Conservation (phyloP, 2,329 filamentous ascomycete species). For the Biscogniauxia sp. region DNA sequence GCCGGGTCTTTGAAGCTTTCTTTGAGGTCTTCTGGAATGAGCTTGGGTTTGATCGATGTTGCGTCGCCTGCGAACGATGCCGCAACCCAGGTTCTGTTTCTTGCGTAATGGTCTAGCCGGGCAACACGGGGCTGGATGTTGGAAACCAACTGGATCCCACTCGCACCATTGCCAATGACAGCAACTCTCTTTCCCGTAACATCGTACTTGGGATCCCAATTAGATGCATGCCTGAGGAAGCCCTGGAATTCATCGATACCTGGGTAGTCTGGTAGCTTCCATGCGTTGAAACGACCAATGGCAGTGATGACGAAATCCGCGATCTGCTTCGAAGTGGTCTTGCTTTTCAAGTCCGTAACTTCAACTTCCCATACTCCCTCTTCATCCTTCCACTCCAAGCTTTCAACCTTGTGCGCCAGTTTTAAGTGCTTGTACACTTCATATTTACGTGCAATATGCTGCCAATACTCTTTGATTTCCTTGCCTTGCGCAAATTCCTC, state of each 20-base stretch:
- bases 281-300: constrained; percentile 64
- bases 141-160: constrained; percentile 55
- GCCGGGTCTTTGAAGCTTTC: constrained; percentile 58
- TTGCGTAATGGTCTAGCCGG: constrained; percentile 62
- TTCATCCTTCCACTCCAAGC: constrained; percentile 53
- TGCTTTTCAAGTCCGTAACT: constrained; percentile 38
- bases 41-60: constrained; percentile 55
- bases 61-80: constrained; percentile 57
- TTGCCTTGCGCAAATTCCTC: constrained; percentile 64
- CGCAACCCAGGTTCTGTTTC: constrained; percentile 67
- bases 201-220: constrained; percentile 56
- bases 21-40: constrained; percentile 50
- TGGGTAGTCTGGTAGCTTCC: constrained; percentile 60
- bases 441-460: constrained; percentile 60
- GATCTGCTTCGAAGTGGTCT: constrained; percentile 41
- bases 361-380: constrained; percentile 55
- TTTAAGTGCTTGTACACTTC: constrained; percentile 59
- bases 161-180: constrained; percentile 63
- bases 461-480: constrained; percentile 69
- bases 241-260: constrained; percentile 56
- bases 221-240: constrained; percentile 56
- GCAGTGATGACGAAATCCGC: constrained; percentile 63
- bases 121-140: constrained; percentile 48
- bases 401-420: constrained; percentile 54
- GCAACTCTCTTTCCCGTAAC: constrained; percentile 49